Conservation (phyloP, 2,329 filamentous ascomycete species). For the Cercospora sp. region DNA sequence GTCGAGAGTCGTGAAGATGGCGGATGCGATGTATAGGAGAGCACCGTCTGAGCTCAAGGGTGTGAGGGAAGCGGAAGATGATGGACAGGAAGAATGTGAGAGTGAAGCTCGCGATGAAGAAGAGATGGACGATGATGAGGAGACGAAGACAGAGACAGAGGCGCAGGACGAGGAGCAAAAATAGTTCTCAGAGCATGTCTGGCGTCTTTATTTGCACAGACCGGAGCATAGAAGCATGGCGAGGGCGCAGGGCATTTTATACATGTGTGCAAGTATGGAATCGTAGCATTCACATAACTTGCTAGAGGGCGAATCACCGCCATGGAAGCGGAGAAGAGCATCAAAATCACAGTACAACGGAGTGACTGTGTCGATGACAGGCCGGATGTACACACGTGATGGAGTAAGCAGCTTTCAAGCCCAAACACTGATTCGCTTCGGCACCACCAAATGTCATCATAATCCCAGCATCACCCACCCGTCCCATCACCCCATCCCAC, state of each 20-base stretch:
- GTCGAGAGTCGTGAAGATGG: constrained; percentile 78
- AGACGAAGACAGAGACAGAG: background rate
- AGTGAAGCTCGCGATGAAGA: background rate
- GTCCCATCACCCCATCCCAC: background rate
- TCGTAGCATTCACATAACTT: background rate
- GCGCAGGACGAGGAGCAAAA: background rate
- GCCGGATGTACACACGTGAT: background rate
- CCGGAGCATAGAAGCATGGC: background rate
- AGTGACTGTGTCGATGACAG: background rate
- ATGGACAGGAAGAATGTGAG: background rate
- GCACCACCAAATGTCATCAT: background rate
- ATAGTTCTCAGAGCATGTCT: background rate
- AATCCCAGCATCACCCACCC: background rate
- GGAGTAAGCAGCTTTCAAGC: background rate
- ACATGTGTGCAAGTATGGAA: background rate
- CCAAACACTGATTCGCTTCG: background rate
- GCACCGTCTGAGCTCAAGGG: background rate
- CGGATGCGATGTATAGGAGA: constrained; percentile 70
- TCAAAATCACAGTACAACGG: background rate
- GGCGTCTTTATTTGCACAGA: background rate
- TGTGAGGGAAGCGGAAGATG: background rate
- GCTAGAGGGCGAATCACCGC: background rate
- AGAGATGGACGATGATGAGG: background rate
- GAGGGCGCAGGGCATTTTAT: background rate
- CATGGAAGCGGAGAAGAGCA: background rate